These are phyloP conservation scores for Aegilops speltoides DNA, from an alignment of 176 grass and related monocot species.

Conservation along the genomic window DNA sequence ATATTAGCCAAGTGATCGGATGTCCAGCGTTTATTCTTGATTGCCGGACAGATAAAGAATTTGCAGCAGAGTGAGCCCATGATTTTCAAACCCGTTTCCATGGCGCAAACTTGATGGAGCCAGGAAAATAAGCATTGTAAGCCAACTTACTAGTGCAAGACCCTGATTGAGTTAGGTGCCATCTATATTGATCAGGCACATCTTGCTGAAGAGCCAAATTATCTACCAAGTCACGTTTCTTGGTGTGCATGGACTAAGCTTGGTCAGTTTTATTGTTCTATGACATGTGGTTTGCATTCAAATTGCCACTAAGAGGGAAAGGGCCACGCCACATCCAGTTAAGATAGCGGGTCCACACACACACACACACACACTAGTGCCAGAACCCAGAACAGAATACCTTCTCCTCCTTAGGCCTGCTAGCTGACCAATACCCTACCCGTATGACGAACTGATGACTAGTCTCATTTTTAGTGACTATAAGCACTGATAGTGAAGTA, in stretches of 20 bases:
- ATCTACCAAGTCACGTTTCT: neutral
- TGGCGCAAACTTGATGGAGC: neutral
- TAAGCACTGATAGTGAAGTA: neutral
- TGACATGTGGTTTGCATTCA: slow-evolving; percentile 6
- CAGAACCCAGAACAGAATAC: slow-evolving; percentile 16
- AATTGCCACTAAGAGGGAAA: slow-evolving; percentile 8
- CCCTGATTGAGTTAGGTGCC: no score
- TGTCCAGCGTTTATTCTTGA: neutral
- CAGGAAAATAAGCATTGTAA: neutral
- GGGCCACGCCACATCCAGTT: neutral
- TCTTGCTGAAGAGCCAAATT: no score
- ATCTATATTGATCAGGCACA: no score
- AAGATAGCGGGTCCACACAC: neutral
- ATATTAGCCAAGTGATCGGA: neutral
- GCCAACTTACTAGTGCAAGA: neutral
- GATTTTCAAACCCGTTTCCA: neutral
- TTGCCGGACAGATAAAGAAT: neutral
- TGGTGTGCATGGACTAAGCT: neutral
- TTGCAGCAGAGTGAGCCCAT: neutral
- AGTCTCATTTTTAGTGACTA: slow-evolving; percentile 7
- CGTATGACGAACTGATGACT: neutral
- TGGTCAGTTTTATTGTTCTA: slow-evolving; percentile 12
- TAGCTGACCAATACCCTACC: neutral
- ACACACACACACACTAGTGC: neutral
- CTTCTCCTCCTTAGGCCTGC: slow-evolving; percentile 15